A percentile compares a stretch with the other conserved stretches of the same genome.
phyloP scores from a whole-genome alignment of 2,329 filamentous ascomycete species.

The Diaporthe humulicola region DNA sequence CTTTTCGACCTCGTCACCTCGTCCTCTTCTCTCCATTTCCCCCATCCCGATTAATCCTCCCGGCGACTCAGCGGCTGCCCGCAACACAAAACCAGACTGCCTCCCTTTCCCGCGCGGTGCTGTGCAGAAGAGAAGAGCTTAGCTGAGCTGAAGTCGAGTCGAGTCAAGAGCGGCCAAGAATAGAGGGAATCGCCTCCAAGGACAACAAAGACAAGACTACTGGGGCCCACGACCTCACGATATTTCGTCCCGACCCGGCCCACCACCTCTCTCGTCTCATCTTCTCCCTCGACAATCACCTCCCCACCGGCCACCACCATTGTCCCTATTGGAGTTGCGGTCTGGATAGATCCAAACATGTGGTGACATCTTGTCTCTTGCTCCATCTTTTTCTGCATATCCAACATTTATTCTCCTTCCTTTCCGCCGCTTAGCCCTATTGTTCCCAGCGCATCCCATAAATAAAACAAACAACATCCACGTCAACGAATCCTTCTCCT shows the following conservation, averaged over 20 bases:
- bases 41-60: conserved; percentile 34
- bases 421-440: conserved; percentile 32
- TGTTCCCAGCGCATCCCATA: conserved; percentile 37
- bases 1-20: conserved; percentile 35
- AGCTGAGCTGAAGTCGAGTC: conserved; percentile 26
- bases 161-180: conserved; percentile 29
- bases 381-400: conserved; percentile 34
- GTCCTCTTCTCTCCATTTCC: conserved; percentile 30
- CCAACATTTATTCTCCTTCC: conserved; percentile 32
- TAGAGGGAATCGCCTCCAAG: conserved; percentile 28
- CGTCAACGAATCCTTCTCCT: conserved; percentile 34
- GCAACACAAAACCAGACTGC: conserved; percentile 22
- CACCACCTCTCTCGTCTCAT: conserved; percentile 39
- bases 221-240: conserved; percentile 27
- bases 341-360: conserved; percentile 40
- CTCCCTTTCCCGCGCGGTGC: conserved; percentile 21
- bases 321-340: conserved; percentile 34
- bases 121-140: conserved; percentile 17
- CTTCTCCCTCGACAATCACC: conserved; percentile 32
- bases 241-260: conserved; percentile 37
- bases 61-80: conserved; percentile 32
- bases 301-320: conserved; percentile 32
- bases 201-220: conserved; percentile 26
- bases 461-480: conserved; percentile 29
- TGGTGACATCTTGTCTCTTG: conserved; percentile 37